Evolutionary conservation across 2,329 filamentous ascomycete species (phyloP).

Genomic region (Colletotrichum incanum): DNA sequence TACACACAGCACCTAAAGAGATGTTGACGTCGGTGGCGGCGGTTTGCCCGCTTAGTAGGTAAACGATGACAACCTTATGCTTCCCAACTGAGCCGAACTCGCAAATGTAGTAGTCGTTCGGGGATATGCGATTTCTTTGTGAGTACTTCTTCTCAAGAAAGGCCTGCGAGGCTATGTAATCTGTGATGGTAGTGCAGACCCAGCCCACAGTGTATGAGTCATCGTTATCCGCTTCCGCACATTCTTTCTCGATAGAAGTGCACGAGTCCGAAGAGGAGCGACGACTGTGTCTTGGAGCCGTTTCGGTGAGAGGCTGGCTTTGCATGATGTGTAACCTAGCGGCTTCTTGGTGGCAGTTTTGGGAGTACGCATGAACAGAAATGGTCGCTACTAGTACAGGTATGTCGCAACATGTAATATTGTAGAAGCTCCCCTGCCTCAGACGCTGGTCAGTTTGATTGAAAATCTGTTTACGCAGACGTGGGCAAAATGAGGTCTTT

Average conservation of each 20-base stretch:
- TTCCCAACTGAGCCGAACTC: background rate
- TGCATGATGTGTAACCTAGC: too few relatives aligned
- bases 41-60: background rate
- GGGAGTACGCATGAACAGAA: too few relatives aligned
- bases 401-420: background rate
- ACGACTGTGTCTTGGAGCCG: too few relatives aligned
- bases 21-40: background rate
- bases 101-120: background rate
- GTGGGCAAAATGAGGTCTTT: too few relatives aligned
- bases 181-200: background rate
- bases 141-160: background rate
- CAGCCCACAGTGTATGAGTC: too few relatives aligned
- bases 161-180: background rate
- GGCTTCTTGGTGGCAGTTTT: too few relatives aligned
- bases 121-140: background rate
- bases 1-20: background rate
- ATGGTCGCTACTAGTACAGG: background rate
- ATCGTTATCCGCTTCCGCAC: too few relatives aligned
- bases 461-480: background rate
- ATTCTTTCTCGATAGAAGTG: too few relatives aligned
- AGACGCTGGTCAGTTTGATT: background rate
- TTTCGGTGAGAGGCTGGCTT: too few relatives aligned
- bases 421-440: background rate
- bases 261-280: too few relatives aligned
- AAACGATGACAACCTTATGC: background rate